phyloP scores from a whole-genome alignment of 441 rosid species.

The Arabidopsis lyrata region DNA sequence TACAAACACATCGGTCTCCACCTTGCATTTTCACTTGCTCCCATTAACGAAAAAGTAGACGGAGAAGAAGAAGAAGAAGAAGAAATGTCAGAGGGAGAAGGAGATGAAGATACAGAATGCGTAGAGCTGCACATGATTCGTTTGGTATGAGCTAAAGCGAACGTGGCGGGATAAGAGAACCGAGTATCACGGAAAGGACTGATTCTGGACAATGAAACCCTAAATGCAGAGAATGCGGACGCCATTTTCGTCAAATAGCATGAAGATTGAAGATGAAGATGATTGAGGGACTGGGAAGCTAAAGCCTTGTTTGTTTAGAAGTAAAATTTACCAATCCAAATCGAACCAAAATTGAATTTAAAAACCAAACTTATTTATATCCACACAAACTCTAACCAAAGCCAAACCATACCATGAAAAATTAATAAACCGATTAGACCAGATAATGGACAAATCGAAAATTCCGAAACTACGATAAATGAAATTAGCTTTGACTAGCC shows the following conservation, averaged over 20 bases:
- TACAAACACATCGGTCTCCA: constrained; percentile 94
- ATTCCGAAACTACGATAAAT: too few relatives aligned
- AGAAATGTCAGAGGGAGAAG: constrained; percentile 20
- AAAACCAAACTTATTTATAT: constrained; percentile 1
- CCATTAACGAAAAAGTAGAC: constrained; percentile 32
- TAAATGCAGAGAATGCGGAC: constrained; percentile 36
- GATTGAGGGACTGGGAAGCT: neutral
- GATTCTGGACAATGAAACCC: constrained; percentile 45
- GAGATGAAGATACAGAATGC: constrained; percentile 37
- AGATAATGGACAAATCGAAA: too few relatives aligned
- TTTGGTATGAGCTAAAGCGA: constrained; percentile 25
- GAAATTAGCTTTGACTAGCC: neutral
- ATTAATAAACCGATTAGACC: neutral
- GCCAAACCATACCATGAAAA: constrained; percentile 12
- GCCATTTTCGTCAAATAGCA: constrained; percentile 46
- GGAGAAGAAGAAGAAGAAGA: constrained; percentile 34
- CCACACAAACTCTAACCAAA: neutral
- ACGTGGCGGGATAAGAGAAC: constrained; percentile 35
- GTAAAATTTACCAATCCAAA: neutral
- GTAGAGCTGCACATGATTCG: constrained; percentile 42
- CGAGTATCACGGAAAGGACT: constrained; percentile 34
- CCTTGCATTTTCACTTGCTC: constrained; percentile 30
- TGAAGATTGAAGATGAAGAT: constrained; percentile 29
- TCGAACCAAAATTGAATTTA: constrained; percentile 11
- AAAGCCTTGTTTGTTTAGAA: neutral